Conservation (phyloP, 1,284 basidiomycete genomes). For the Anthracocystis panici-leucophaei region DNA sequence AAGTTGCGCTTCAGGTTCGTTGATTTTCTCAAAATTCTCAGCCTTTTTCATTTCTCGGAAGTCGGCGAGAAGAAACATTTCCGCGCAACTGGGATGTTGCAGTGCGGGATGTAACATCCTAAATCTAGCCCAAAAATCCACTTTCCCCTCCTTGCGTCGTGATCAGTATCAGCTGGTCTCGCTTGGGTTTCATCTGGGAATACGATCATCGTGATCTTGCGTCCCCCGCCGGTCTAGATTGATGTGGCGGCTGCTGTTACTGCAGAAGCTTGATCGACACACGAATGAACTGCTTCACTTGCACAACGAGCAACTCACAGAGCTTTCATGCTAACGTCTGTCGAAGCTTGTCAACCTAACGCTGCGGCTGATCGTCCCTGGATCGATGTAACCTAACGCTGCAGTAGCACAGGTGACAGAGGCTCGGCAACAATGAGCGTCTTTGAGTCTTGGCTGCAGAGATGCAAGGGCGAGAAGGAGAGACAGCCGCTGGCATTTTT, state of each 20-base stretch:
- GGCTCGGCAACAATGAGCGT: not conserved
- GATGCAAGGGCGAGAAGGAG: not conserved
- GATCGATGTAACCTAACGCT: too few relatives aligned
- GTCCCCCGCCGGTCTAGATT: not conserved
- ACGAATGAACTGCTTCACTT: not conserved
- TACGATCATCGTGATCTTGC: not conserved
- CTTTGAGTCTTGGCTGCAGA: conserved; percentile 6
- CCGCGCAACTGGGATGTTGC: not conserved
- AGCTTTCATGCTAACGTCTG: not conserved
- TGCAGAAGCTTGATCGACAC: not conserved
- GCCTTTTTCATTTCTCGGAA: not conserved
- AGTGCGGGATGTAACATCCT: not conserved
- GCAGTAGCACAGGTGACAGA: not conserved
- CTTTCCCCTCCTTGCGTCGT: conserved; percentile 2
- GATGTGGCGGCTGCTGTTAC: not conserved
- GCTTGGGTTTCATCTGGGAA: not conserved
- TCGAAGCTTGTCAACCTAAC: not conserved
- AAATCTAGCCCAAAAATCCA: not conserved
- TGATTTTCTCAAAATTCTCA: conserved; percentile 9
- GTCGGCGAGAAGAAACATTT: not conserved
- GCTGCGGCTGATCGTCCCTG: too few relatives aligned
- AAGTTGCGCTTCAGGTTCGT: not conserved
- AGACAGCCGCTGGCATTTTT: conserved; percentile 10
- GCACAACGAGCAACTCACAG: not conserved
- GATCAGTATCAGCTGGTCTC: conserved; percentile 1